Evolutionary conservation across 306 rosid species (phyloP).

Genomic region (Prunus mume): DNA sequence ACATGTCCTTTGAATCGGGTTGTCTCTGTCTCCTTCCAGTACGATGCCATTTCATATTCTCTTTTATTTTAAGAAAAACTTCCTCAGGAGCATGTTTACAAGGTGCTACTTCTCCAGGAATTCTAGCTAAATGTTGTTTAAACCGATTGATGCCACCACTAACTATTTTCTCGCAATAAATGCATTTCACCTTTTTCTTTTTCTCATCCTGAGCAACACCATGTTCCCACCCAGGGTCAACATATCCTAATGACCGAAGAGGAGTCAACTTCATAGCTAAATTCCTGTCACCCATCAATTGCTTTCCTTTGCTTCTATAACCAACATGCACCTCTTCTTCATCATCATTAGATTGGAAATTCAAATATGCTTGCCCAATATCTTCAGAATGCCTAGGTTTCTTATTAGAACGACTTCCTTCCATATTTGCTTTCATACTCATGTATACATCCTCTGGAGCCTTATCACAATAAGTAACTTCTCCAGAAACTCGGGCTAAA

Average conservation of each 20-base stretch:
- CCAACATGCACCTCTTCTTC: slow-evolving; percentile 68
- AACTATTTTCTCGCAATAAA: slow-evolving; percentile 84
- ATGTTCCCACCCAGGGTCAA: slow-evolving; percentile 99
- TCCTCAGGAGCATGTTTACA: slow-evolving; percentile 93
- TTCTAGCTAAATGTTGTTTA: slow-evolving; percentile 95
- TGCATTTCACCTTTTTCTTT: slow-evolving; percentile 95
- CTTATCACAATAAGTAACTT: slow-evolving; percentile 90
- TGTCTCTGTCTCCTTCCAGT: slow-evolving; percentile 83
- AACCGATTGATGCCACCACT: slow-evolving; percentile 97
- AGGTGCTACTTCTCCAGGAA: slow-evolving; percentile 99
- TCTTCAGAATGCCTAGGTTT: slow-evolving; percentile 60
- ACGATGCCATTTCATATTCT: slow-evolving; percentile 99
- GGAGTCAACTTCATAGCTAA: slow-evolving; percentile 56
- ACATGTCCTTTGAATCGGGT: slow-evolving; percentile 59
- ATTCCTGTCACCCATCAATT: slow-evolving; percentile 59
- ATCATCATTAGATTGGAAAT: slow-evolving; percentile 66
- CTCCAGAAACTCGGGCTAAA: slow-evolving; percentile 96
- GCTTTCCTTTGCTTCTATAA: slow-evolving; percentile 80
- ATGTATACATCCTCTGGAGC: slow-evolving; percentile 91
- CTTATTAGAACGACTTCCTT: slow-evolving; percentile 82
- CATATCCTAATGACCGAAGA: slow-evolving; percentile 81
- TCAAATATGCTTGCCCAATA: slow-evolving; percentile 64
- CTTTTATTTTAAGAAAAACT: slow-evolving; percentile 80
- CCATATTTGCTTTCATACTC: slow-evolving; percentile 85
- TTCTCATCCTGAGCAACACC: slow-evolving; percentile 97